Percentiles rank a stretch among this genome's conserved stretches.
Evolutionary conservation across 768 basidiomycete species (phyloP).

Genomic region (Amanita pallidorosea): DNA sequence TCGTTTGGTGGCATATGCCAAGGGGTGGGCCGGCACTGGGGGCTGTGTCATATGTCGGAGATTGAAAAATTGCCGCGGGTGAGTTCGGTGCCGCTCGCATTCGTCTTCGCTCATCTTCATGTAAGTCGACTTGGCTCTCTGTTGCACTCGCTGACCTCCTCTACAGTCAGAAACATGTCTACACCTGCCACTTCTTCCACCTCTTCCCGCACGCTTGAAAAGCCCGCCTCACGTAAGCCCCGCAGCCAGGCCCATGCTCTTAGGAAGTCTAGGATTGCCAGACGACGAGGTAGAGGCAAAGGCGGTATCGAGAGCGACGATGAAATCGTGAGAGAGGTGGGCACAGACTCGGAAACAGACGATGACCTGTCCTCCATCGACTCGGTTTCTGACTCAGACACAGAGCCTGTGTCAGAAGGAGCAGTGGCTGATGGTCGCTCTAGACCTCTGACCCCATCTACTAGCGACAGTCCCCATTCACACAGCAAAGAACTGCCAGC

Average conservation of each 20-base stretch:
- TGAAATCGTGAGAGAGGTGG: slow-evolving; percentile 62
- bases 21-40: neutral
- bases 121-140: slow-evolving; percentile 19
- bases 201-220: slow-evolving; percentile 20
- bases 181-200: slow-evolving; percentile 25
- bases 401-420: slow-evolving; percentile 60
- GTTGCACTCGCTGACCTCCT: neutral
- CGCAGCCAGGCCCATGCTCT: slow-evolving; percentile 18
- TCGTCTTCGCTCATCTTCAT: slow-evolving; percentile 14
- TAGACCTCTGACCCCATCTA: slow-evolving; percentile 40
- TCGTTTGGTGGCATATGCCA: slow-evolving; percentile 21
- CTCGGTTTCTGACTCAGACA: slow-evolving; percentile 60
- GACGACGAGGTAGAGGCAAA: slow-evolving; percentile 54
- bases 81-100: slow-evolving; percentile 7
- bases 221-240: slow-evolving; percentile 19
- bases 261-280: slow-evolving; percentile 36
- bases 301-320: slow-evolving; percentile 62
- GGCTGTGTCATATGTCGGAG: slow-evolving; percentile 5
- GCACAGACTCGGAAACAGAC: slow-evolving; percentile 63
- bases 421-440: slow-evolving; percentile 37
- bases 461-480: slow-evolving; percentile 48
- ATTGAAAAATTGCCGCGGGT: slow-evolving; percentile 3
- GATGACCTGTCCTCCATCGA: slow-evolving; percentile 48
- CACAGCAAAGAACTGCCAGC: slow-evolving; percentile 18
- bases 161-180: slow-evolving; percentile 32